These are phyloP conservation scores for Geranium brycei DNA, from an alignment of 345 rosid species.

Conservation along the genomic window DNA sequence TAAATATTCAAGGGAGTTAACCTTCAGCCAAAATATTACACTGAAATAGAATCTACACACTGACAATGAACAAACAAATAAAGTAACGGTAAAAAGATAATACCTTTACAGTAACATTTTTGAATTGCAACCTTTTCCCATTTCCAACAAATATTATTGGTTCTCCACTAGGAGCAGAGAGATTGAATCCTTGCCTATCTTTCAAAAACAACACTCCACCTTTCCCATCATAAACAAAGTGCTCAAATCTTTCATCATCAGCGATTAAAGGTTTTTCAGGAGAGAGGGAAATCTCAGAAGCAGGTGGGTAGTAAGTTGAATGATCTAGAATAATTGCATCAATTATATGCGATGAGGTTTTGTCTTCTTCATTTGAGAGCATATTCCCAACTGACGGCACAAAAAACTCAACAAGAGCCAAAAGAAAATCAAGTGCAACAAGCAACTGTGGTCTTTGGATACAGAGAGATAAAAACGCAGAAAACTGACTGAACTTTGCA, in stretches of 20 bases:
- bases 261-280: conserved; percentile 73
- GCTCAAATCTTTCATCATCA: conserved; percentile 62
- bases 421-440: conserved; percentile 91
- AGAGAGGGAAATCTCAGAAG: conserved; percentile 52
- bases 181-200: conserved; percentile 52
- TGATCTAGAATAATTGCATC: conserved; percentile 60
- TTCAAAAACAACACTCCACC: conserved; percentile 66
- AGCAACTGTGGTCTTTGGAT: conserved; percentile 91
- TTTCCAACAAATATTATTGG: conserved; percentile 63
- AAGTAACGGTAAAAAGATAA: neutral
- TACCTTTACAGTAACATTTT: conserved; percentile 79
- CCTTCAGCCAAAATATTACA: neutral
- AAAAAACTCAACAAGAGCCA: conserved; percentile 85
- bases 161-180: conserved; percentile 55
- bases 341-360: conserved; percentile 29
- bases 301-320: conserved; percentile 47
- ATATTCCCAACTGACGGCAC: conserved; percentile 62
- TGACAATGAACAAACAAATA: neutral
- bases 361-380: conserved; percentile 59
- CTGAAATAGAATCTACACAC: neutral
- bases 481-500: conserved; percentile 59
- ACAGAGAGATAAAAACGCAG: conserved; percentile 46
- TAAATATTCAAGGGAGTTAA: conserved; percentile 7
- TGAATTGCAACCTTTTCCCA: conserved; percentile 71
- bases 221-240: conserved; percentile 78